phyloP scores from a whole-genome alignment of 2,329 filamentous ascomycete genomes.

The Pseudocercospora fuligena region DNA sequence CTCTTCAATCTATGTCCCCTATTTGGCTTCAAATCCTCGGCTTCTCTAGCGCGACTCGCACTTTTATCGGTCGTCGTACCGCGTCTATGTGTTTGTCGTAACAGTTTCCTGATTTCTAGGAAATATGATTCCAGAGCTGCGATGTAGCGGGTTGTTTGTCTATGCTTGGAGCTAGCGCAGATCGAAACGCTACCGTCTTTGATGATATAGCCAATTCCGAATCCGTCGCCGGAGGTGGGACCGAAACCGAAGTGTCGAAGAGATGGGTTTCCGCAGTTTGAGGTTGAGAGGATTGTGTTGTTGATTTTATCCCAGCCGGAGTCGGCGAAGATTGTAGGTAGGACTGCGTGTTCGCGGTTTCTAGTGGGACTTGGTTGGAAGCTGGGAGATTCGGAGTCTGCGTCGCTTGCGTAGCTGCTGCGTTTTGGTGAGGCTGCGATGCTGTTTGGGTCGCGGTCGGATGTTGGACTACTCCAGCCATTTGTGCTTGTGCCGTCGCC shows the following conservation, averaged over 20 bases:
- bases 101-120: conserved; percentile 82
- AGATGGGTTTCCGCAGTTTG: conserved; percentile 97
- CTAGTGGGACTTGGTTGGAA: conserved; percentile 56
- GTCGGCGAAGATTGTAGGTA: conserved; percentile 86
- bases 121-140: conserved; percentile 90
- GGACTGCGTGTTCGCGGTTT: conserved; percentile 46
- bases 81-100: conserved; percentile 69
- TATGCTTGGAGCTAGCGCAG: conserved; percentile 89
- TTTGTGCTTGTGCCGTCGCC: conserved; percentile 50
- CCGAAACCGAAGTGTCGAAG: conserved; percentile 96
- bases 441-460: conserved; percentile 51
- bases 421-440: conserved; percentile 60
- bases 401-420: conserved; percentile 50
- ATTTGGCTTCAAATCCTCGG: conserved; percentile 55
- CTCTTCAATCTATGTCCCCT: conserved; percentile 61
- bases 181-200: conserved; percentile 91
- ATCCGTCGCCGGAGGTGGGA: conserved; percentile 89
- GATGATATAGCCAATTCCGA: conserved; percentile 98
- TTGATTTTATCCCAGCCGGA: conserved; percentile 93
- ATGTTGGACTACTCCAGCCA: conserved; percentile 58
- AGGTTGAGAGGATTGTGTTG: conserved; percentile 90
- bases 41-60: conserved; percentile 65
- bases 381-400: conserved; percentile 54
- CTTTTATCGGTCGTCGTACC: conserved; percentile 58
- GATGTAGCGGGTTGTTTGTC: conserved; percentile 88